A percentile compares a stretch with the other conserved stretches of the same genome.
Evolutionary conservation across 2,329 filamentous ascomycete genomes (phyloP).

Genomic region (Trichoderma harzianum): DNA sequence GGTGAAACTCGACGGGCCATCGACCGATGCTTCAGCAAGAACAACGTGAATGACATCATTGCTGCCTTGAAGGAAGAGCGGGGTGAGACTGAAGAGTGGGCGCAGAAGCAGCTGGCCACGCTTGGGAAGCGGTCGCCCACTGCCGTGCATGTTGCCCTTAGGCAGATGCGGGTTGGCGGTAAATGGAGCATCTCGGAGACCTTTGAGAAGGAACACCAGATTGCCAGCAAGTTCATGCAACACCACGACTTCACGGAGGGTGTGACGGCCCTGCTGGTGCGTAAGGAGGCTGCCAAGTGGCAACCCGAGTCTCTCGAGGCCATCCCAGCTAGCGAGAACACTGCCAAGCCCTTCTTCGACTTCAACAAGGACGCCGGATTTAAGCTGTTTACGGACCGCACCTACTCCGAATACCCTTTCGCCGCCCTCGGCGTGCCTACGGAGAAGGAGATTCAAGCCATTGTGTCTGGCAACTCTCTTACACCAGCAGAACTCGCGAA

Average conservation of each 20-base stretch:
- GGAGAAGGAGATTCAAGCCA: constrained; percentile 56
- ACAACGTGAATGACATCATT: constrained; percentile 68
- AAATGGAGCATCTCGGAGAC: constrained; percentile 79
- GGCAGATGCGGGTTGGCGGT: constrained; percentile 73
- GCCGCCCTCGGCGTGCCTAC: constrained; percentile 66
- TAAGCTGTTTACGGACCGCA: constrained; percentile 56
- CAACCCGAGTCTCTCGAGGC: constrained; percentile 68
- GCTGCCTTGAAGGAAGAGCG: constrained; percentile 56
- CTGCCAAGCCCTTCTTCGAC: constrained; percentile 67
- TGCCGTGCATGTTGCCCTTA: constrained; percentile 76
- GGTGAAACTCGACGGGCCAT: constrained; percentile 75
- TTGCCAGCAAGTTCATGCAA: constrained; percentile 84
- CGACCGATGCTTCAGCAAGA: constrained; percentile 74
- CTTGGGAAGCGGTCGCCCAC: constrained; percentile 80
- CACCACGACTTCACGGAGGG: constrained; percentile 90
- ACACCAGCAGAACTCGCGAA: constrained; percentile 58
- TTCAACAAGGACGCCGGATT: constrained; percentile 47
- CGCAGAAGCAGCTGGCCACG: constrained; percentile 69
- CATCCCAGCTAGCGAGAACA: constrained; percentile 51
- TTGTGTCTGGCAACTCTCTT: constrained; percentile 40
- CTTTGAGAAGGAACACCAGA: constrained; percentile 80
- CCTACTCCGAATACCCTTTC: constrained; percentile 74
- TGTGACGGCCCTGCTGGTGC: constrained; percentile 75
- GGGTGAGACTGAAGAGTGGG: constrained; percentile 66
- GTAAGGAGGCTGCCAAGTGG: constrained; percentile 71